Base-by-base conservation (phyloP, 176 grass and related monocot species). In the Lolium multiflorum region DNA sequence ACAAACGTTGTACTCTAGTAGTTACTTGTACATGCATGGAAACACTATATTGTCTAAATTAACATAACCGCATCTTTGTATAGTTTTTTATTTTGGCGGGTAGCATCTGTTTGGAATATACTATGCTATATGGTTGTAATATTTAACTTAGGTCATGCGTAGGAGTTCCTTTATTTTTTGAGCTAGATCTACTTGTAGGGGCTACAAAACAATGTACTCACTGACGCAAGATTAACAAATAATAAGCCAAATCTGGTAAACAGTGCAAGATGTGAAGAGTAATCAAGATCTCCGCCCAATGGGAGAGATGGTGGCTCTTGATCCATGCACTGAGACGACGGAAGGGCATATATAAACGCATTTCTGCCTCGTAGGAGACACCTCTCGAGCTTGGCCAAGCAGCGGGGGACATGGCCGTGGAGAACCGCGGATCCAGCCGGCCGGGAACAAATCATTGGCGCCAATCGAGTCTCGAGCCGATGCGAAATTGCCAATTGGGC, bases 331-430 rank as follows among this genome's bases (percentile, higher is more conserved):
- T 75, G 50, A 37, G 65, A 15, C 11, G 13, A 39, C 3, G 81
- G 44, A 83, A 78, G 82, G n/a, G 68, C 50, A 0, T 0, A 65
- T 12, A 56, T 9, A 58, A 65, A 5, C 31, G 7, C 70, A 77
- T 54, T 44, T 77, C 81, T 35, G 75, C 38, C 4, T 41, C 41
- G 6, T 4, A 28, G 81, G 81, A 41, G 68, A 75, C 85, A 80
- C 75, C 75, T 75, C 85, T 43, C 61, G 48, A 6, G 48, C 38
- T n/a, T 70, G 81, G 55, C 74, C 89, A 63, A 56, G 76, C 74
- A 43, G 10, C 48, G 66, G 67, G 89, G 74, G 67, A 75, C 85
- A 87, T 9, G 50, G 31, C 31, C 11, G n/a, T 48, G 66, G 7
- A 57, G 7, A 66, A 25, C 4, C 49, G 48, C 2, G 68, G 9